Percentiles rank a stretch among this genome's conserved stretches.
Evolutionary conservation across 2,329 filamentous ascomycete genomes (phyloP).

Genomic region (Boeremia exigua): DNA sequence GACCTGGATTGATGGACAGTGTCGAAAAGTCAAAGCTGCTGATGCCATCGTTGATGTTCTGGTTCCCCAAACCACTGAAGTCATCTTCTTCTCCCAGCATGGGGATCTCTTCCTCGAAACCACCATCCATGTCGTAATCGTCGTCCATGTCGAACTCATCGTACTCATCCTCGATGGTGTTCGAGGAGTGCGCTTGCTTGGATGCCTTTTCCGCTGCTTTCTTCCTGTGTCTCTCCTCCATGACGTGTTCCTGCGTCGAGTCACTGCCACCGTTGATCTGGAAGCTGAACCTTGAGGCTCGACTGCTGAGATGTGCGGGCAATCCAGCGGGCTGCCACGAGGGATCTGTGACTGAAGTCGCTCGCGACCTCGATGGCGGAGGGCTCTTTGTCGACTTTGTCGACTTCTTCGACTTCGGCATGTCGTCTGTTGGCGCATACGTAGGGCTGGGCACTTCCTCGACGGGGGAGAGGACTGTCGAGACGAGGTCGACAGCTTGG

Average conservation of each 20-base stretch:
- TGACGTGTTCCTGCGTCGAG: conserved; percentile 67
- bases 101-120: conserved; percentile 71
- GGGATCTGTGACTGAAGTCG: conserved; percentile 46
- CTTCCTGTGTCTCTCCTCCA: conserved; percentile 75
- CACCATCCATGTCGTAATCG: conserved; percentile 61
- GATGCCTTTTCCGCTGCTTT: conserved; percentile 68
- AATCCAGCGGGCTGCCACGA: conserved; percentile 45
- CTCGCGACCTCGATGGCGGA: conserved; percentile 43
- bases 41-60: conserved; percentile 31
- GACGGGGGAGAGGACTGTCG: conserved; percentile 42
- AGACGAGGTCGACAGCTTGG: conserved; percentile 26
- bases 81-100: conserved; percentile 51
- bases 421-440: conserved; percentile 31
- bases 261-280: conserved; percentile 77
- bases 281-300: conserved; percentile 81
- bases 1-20: conserved; percentile 29
- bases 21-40: conserved; percentile 44
- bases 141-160: conserved; percentile 50
- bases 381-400: conserved; percentile 47
- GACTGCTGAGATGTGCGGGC: conserved; percentile 62
- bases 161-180: conserved; percentile 45
- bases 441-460: conserved; percentile 40
- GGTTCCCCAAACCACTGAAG: conserved; percentile 33
- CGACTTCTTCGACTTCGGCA: conserved; percentile 41
- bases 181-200: conserved; percentile 44